Evolutionary conservation across 2,329 filamentous ascomycete genomes (phyloP).

Genomic region (Plenodomus biglobosus): DNA sequence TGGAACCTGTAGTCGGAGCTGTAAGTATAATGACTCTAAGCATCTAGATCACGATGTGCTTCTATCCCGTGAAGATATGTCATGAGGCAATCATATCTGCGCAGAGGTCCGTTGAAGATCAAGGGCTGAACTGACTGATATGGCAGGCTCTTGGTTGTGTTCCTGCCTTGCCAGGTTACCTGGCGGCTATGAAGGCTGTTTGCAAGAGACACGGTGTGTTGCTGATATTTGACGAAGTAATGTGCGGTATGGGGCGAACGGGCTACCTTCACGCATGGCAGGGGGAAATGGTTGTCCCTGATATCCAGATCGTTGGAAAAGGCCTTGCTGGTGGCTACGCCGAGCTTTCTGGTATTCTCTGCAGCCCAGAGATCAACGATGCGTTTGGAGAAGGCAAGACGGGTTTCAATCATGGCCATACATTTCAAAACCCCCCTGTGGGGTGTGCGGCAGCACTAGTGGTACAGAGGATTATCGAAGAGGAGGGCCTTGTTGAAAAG

Average conservation of each 20-base stretch:
- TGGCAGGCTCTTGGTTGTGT: slow-evolving; percentile 68
- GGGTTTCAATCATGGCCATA: slow-evolving; percentile 62
- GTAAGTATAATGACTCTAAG: slow-evolving; percentile 49
- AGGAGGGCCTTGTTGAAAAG: slow-evolving; percentile 62
- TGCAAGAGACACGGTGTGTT: slow-evolving; percentile 72
- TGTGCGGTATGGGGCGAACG: slow-evolving; percentile 66
- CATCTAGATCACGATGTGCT: no score
- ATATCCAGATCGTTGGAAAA: slow-evolving; percentile 68
- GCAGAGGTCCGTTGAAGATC: no score
- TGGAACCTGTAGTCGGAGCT: slow-evolving; percentile 72
- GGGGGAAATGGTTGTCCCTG: slow-evolving; percentile 60
- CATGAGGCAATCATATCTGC: no score
- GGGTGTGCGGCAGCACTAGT: slow-evolving; percentile 64
- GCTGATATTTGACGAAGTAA: slow-evolving; percentile 77
- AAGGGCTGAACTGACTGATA: no score
- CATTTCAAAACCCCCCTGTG: slow-evolving; percentile 63
- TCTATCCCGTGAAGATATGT: no score
- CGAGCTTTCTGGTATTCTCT: slow-evolving; percentile 62
- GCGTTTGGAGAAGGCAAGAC: slow-evolving; percentile 51
- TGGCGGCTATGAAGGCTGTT: slow-evolving; percentile 65
- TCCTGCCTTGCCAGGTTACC: slow-evolving; percentile 66
- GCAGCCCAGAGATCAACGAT: slow-evolving; percentile 55
- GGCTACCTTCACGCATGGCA: slow-evolving; percentile 65
- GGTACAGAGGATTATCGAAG: slow-evolving; percentile 60
- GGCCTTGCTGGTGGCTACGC: slow-evolving; percentile 65